Evolutionary conservation across 306 rosid species (phyloP), one percentile per base, ranked within the genome.

Genomic region (Hippophae gyantsensis): DNA sequence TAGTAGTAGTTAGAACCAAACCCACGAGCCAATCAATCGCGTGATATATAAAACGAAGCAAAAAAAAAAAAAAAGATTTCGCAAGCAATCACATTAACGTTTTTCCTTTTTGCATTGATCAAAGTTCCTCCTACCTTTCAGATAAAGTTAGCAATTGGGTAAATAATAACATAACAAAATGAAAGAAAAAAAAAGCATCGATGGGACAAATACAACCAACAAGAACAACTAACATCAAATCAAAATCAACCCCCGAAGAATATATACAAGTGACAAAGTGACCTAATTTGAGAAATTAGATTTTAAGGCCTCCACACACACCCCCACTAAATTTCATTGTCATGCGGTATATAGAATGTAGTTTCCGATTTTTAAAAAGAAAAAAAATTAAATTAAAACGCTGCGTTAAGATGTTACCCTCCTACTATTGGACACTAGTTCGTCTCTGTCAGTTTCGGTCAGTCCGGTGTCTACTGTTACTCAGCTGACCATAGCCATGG

Each of bases 401-500:
- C 42, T 51, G 8, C 3, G 7, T 13, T 42, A 43, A 18, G 43
- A n/a, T 49, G 9, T 12, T 7, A 44, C 63, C 68, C 52, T 43
- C 38, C 2, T 62, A 2, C 13, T 7, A 50, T 7, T 18, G 23
- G 54, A 41, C 40, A 3, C 13, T 51, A 43, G 13, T 48, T 62
- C 57, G 25, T 23, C 9, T 50, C 1, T 3, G 56, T 82, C 80
- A 82, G 71, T 65, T 77, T 46, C 89, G 80, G 47, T 78, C 82
- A 3, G 42, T 38, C 46, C 95, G 78, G 61, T 70, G 67, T 61
- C 79, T 69, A 69, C 72, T 67, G 42, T 63, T 70, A 57, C 48
- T 50, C 27, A 62, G 72, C 6, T 64, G 82, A 32, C 57, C 55
- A 45, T 70, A 49, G 9, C 56, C 12, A 12, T 65, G 79, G 46